Evolutionary conservation across 1,139 yeast genomes (phyloP).

Genomic region (Debaryomyces psychrophilus): DNA sequence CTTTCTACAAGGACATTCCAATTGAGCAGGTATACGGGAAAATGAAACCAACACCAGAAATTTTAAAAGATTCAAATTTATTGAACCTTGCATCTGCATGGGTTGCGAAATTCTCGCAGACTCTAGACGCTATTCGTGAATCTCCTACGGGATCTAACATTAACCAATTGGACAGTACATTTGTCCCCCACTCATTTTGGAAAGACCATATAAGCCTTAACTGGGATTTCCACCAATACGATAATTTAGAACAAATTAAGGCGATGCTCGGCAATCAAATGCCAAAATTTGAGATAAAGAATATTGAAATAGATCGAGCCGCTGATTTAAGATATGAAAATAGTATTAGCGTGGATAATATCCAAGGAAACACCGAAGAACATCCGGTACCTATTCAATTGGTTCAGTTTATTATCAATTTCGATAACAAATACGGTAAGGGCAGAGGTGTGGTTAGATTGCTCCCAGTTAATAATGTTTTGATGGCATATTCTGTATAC

Average conservation of each 20-base stretch:
- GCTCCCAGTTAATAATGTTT: constrained; percentile 29
- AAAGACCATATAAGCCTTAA: constrained; percentile 36
- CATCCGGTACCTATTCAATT: constrained; percentile 31
- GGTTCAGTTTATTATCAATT: constrained; percentile 35
- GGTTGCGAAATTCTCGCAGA: constrained; percentile 29
- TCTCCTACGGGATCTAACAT: constrained; percentile 7
- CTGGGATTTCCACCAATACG: constrained; percentile 33
- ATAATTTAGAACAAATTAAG: constrained; percentile 29
- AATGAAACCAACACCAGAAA: constrained; percentile 25
- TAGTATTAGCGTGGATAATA: constrained; percentile 25
- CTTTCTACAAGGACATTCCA: constrained; percentile 30
- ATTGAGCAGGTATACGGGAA: constrained; percentile 29
- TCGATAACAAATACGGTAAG: constrained; percentile 31
- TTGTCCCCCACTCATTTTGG: constrained; percentile 35
- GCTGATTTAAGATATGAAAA: constrained; percentile 31
- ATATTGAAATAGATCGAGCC: constrained; percentile 26
- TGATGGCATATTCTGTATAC: constrained; percentile 35
- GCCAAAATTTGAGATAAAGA: constrained; percentile 22
- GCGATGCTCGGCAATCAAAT: constrained; percentile 15
- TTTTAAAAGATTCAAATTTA: constrained; percentile 24
- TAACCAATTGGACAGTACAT: constrained; percentile 20
- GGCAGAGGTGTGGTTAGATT: constrained; percentile 37
- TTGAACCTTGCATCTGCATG: constrained; percentile 27
- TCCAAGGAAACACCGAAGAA: constrained; percentile 27
- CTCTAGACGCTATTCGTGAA: constrained; percentile 14